A percentile compares a stretch with the other conserved stretches of the same genome.
These are phyloP conservation scores for Xylaria venustula DNA, from an alignment of 495 filamentous ascomycete species.

Conservation along the genomic window DNA sequence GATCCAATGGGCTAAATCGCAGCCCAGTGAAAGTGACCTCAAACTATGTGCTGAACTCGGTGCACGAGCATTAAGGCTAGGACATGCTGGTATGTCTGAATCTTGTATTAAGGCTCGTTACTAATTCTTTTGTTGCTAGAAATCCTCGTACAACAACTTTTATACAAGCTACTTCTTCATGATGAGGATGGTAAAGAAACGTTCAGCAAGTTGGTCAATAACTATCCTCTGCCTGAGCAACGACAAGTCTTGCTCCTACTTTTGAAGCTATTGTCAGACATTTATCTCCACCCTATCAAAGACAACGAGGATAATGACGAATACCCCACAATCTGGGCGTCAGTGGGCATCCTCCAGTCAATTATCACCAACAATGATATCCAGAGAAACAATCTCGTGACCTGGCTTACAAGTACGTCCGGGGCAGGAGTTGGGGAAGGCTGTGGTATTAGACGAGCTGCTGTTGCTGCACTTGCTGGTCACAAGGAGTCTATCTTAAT, in stretches of 20 bases:
- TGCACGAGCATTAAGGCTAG: conserved; percentile 66
- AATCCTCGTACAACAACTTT: conserved; percentile 50
- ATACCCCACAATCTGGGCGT: conserved; percentile 41
- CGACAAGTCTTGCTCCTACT: conserved; percentile 55
- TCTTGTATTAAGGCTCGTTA: background rate
- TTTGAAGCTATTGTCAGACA: conserved; percentile 58
- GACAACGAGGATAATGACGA: conserved; percentile 30
- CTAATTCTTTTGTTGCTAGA: conserved; percentile 43
- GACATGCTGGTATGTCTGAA: conserved; percentile 63
- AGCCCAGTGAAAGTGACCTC: conserved; percentile 37
- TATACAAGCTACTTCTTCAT: conserved; percentile 44
- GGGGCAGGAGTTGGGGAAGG: conserved; percentile 64
- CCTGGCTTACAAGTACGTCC: conserved; percentile 66
- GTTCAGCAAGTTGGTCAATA: conserved; percentile 45
- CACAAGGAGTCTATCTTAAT: conserved; percentile 51
- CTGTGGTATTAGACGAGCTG: conserved; percentile 61
- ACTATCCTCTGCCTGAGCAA: conserved; percentile 57
- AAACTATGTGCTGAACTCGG: conserved; percentile 61
- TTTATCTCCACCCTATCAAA: conserved; percentile 43
- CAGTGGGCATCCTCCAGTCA: conserved; percentile 42
- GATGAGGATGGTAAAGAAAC: conserved; percentile 24
- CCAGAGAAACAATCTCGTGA: conserved; percentile 54
- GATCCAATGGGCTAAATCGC: conserved; percentile 45
- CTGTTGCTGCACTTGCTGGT: conserved; percentile 59
- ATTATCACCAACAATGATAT: conserved; percentile 37